Base-by-base conservation (phyloP, 768 basidiomycete species). In the Termitomyces sp. region DNA sequence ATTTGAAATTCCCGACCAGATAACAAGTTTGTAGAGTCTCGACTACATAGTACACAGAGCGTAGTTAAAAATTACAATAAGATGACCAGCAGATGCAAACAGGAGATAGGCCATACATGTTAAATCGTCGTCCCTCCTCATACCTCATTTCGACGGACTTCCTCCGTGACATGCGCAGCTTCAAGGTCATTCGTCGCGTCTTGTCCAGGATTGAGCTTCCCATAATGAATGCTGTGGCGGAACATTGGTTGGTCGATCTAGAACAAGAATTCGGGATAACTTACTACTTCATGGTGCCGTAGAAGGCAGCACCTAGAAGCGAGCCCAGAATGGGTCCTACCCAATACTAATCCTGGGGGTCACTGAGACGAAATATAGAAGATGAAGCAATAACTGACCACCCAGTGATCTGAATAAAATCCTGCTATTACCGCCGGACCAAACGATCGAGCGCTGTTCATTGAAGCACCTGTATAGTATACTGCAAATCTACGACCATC, bases 361-460 rank as follows among this genome's bases (percentile, higher is more conserved):
- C 62, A 53, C 29, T 34, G 51, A 45, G 31, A 32, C 11, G 61
- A 34, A 36, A 47, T 32, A 10, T 11, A 25, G 4, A 55, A 5
- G 9, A 38, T 25, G 20, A 46, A 43, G 3, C 15, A 1, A 36
- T 4, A n/a, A 75, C 83, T 38, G 71, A 87, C 87, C 61, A 88
- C 78, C 88, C 86, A 89, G 45, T 89, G 88, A 5, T 74, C 60
- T 25, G 70, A 63, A 51, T 80, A 77, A 67, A 89, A 89, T 20
- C 84, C 82, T n/a, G 82, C 80, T 42, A 89, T 76, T 2, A 83
- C 86, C 4, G 89, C 86, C 1, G 89, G 88, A 3, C 88, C 88
- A 69, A 89, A 89, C 0, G 88, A 70, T 58, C 88, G 81, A 12
- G 88, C 88, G 5, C 86, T 83, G 66, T 90, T 90, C 82, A 87